Evolutionary conservation across 768 basidiomycete genomes (phyloP), one percentile per base, ranked within the genome.

Genomic region (Calocybe indica): DNA sequence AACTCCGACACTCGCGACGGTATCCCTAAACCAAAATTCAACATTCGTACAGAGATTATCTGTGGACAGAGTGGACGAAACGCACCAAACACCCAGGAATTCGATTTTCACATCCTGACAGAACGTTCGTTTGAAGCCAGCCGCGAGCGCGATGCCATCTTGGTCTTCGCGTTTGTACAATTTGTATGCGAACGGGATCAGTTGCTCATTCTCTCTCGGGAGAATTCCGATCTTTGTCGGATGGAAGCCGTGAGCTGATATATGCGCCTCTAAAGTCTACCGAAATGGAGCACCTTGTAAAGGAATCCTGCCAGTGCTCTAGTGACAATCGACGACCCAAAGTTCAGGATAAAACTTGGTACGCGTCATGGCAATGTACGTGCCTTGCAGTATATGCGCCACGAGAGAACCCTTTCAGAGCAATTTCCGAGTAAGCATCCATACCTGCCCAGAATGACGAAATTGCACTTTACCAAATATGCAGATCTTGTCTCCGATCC

Each of bases 21-120:
- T 92, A 49, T 92, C 88, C 88, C 87, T 80, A 39, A 14, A 43
- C 37, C 42, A 45, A 15, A 44, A 40, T 29, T 56, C 35, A 13
- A 35, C 9, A 30, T 32, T 15, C 36, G 7, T 7, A 13, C 7
- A 12, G 32, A 30, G 7, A 36, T 39, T n/a, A 15, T 29, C 31
- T 37, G 34, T 22, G 6, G 37, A 34, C 37, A 30, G 28, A 43
- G 30, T 41, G 36, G 1, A 32, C 37, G 14, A 36, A 5, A 54
- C 76, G 22, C 54, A 86, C 87, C 87, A 91, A 40, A 88, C 81
- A 1, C 89, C 89, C 40, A 92, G 62, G 46, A 91, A 91, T 10
- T 89, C 84, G n/a, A 91, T 72, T 13, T 72, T 65, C 6, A 90
- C 83, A n/a, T 67, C 62, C 32, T 70, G 75, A 45, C 80, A 85